Evolutionary conservation across 192 early-diverging fungal species (phyloP).

Genomic region (Coemansia sp.): DNA sequence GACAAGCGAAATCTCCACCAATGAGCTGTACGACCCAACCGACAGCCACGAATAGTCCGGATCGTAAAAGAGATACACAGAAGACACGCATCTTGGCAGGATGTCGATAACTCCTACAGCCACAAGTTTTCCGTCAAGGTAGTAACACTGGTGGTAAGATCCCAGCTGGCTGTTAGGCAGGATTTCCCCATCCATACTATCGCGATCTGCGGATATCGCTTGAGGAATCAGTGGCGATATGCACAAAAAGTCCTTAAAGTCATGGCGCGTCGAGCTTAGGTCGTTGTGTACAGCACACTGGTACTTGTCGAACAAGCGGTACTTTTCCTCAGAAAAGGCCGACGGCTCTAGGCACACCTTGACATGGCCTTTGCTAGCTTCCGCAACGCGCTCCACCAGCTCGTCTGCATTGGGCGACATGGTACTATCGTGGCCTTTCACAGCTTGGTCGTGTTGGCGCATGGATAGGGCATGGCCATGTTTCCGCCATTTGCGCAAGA

Average conservation of each 20-base stretch:
- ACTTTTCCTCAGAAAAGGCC: slow-evolving; percentile 72
- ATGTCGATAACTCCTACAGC: slow-evolving; percentile 95
- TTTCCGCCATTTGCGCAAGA: slow-evolving; percentile 31
- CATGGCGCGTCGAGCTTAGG: slow-evolving; percentile 50
- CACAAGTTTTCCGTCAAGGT: slow-evolving; percentile 74
- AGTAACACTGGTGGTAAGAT: slow-evolving; percentile 91
- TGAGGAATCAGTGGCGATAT: slow-evolving; percentile 63
- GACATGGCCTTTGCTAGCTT: background rate
- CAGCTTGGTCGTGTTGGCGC: background rate
- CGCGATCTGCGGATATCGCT: background rate
- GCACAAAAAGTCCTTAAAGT: slow-evolving; percentile 74
- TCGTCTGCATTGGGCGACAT: background rate
- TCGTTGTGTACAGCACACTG: slow-evolving; percentile 86
- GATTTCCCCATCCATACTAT: background rate
- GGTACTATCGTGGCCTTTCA: background rate
- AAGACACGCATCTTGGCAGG: slow-evolving; percentile 82
- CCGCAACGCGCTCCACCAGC: background rate
- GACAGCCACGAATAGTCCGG: slow-evolving; percentile 74
- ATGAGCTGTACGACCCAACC: slow-evolving; percentile 83
- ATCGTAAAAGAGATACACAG: slow-evolving; percentile 96
- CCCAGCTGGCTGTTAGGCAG: slow-evolving; percentile 59
- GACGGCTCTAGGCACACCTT: slow-evolving; percentile 56
- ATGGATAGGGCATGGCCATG: background rate
- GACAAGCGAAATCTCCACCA: slow-evolving; percentile 77
- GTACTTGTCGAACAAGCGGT: slow-evolving; percentile 76